Conservation (phyloP, 495 filamentous ascomycete species). For the Trichocladium uniseriatum region DNA sequence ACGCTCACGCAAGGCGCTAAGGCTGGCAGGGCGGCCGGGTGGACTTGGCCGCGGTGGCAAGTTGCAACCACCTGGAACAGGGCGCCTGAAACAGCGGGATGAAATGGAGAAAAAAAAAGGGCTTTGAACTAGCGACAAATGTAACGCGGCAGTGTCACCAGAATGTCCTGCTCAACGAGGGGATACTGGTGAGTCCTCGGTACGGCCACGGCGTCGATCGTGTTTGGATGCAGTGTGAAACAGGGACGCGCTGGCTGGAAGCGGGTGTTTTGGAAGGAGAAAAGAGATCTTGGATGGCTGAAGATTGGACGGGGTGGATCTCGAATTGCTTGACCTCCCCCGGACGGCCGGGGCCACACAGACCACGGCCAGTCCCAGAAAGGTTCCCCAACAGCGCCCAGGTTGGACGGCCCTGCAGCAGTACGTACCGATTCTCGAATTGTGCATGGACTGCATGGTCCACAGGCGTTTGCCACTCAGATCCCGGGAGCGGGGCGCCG, state of each 20-base stretch:
- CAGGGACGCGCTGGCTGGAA: slow-evolving; percentile 4
- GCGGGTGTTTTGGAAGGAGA: slow-evolving; percentile 21
- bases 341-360: neutral
- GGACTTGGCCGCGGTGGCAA: neutral
- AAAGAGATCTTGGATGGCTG: slow-evolving; percentile 4
- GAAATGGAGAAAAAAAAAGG: neutral
- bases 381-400: neutral
- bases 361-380: neutral
- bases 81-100: neutral
- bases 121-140: neutral
- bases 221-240: slow-evolving; percentile 3
- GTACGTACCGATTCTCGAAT: neutral
- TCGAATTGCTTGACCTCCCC: slow-evolving; percentile 21
- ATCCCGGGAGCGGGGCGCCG: neutral
- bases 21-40: neutral
- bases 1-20: neutral
- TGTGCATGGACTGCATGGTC: neutral
- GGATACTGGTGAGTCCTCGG: too few relatives aligned
- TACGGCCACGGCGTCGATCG: neutral
- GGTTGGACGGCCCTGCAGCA: too few relatives aligned
- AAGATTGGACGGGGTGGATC: slow-evolving; percentile 30
- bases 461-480: slow-evolving; percentile 1
- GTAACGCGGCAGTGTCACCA: neutral
- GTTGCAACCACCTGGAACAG: neutral
- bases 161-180: neutral